These are phyloP conservation scores for Candida takata DNA, from an alignment of 805 yeast genomes.

Conservation along the genomic window DNA sequence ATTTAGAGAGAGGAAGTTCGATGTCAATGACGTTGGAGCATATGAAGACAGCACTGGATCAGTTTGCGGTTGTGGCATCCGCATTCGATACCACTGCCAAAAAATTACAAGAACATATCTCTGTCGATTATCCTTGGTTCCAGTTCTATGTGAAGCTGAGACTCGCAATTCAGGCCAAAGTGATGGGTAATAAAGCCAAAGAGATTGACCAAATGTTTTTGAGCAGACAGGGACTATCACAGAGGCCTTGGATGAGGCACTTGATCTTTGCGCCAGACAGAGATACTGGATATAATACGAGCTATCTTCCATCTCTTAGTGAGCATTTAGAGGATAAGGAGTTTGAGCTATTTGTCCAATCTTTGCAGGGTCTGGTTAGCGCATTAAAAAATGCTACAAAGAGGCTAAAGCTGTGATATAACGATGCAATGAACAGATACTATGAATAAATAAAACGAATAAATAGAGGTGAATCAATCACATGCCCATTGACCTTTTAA, in stretches of 20 bases:
- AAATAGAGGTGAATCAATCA: too few relatives aligned
- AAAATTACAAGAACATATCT: slow-evolving; percentile 42
- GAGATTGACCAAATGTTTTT: slow-evolving; percentile 24
- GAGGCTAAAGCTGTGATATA: slow-evolving; percentile 4
- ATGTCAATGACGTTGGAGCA: slow-evolving; percentile 8
- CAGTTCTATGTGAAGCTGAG: slow-evolving; percentile 49
- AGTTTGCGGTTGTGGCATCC: slow-evolving; percentile 1
- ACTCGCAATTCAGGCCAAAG: slow-evolving; percentile 49
- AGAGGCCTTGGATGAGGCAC: slow-evolving; percentile 58
- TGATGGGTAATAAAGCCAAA: slow-evolving; percentile 39
- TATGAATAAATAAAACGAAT: background rate
- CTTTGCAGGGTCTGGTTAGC: slow-evolving; percentile 7
- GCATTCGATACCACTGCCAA: slow-evolving; percentile 42
- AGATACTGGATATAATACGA: slow-evolving; percentile 42
- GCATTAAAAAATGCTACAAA: slow-evolving; percentile 5
- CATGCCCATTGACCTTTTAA: slow-evolving; percentile 9
- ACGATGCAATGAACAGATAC: background rate
- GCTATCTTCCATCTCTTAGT: slow-evolving; percentile 50
- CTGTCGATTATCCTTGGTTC: slow-evolving; percentile 77
- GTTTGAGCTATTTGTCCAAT: slow-evolving; percentile 24
- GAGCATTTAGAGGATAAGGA: slow-evolving; percentile 47
- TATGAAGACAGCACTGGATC: slow-evolving; percentile 4
- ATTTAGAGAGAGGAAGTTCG: slow-evolving; percentile 1
- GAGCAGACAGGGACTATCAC: slow-evolving; percentile 37
- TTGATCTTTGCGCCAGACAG: slow-evolving; percentile 55